Base-by-base conservation (phyloP, 176 grass and related monocot species). In the Zizania latifolia region DNA sequence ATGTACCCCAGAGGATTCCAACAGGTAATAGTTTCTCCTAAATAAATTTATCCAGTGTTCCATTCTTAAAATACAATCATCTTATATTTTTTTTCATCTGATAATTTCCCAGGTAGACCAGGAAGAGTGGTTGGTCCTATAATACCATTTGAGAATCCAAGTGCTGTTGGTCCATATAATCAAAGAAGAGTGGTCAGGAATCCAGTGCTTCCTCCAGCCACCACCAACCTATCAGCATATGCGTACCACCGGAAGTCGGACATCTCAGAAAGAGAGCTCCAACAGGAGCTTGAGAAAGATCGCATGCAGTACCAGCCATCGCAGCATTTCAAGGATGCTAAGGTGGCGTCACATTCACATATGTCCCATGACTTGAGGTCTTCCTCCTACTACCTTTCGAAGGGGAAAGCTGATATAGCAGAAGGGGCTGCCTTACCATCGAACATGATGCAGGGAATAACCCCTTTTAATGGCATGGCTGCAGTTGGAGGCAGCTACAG, bases 71-170 rank as follows among this genome's bases (percentile, higher is more conserved):
- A 22, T 34, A 1, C 2, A 13, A 55, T 12, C 38, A 55, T 82
- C 13, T 82, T 22, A 71, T 58, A 34, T 38, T 39, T 69, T 38
- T 40, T 77, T 21, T 57, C n/a, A n/a, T 77, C n/a, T n/a, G n/a
- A 21, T 53, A 84, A 40, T 45, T 66, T 41, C 11, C n/a, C 94
- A 97, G 94, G 76, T 80, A 76, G 85, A 73, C 88, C 87, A 81
- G 94, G 90, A 82, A 91, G 88, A 77, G 76, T 83, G 54, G 76
- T 91, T 83, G 88, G 90, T 1, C 88, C 94, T 0, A 80, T 89
- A 57, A 56, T 84, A 82, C 90, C 86, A 39, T 83, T 74, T 43
- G 90, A 92, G 40, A 89, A 83, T 24, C 16, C 67, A 24, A 74
- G 60, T 15, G 24, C 65, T 22, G 61, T 86, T 75, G 90, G 84